Evolutionary conservation across 2,329 filamentous ascomycete species (phyloP).

Genomic region (Ustilaginoidea virens): DNA sequence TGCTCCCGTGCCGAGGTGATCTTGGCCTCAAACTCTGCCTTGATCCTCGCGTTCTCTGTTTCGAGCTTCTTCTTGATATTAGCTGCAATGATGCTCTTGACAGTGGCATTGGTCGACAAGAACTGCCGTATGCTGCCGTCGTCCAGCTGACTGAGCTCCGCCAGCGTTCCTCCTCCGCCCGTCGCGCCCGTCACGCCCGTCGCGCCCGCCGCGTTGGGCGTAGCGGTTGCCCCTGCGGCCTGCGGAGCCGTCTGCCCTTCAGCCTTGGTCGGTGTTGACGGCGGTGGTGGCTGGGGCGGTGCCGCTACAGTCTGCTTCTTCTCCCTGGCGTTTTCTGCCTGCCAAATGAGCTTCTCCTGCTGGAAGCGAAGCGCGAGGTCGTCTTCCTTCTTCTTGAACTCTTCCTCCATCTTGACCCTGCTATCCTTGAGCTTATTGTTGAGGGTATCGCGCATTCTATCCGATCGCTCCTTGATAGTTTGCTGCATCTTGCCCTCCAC

Average conservation of each 20-base stretch:
- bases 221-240: constrained; percentile 14
- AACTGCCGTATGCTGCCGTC: constrained; percentile 43
- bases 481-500: constrained; percentile 46
- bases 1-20: constrained; percentile 39
- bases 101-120: constrained; percentile 37
- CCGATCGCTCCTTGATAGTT: constrained; percentile 48
- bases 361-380: constrained; percentile 41
- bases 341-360: constrained; percentile 48
- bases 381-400: constrained; percentile 37
- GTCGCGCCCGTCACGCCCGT: constrained; percentile 13
- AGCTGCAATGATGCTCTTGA: constrained; percentile 40
- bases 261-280: constrained; percentile 6
- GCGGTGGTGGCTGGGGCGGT: constrained; percentile 6
- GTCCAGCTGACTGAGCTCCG: constrained; percentile 32
- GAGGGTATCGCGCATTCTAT: constrained; percentile 52
- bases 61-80: constrained; percentile 60
- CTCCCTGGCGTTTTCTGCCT: constrained; percentile 31
- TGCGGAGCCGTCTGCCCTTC: constrained; percentile 8
- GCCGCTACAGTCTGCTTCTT: constrained; percentile 11
- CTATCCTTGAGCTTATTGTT: constrained; percentile 59
- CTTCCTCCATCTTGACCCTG: constrained; percentile 33
- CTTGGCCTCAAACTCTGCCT: constrained; percentile 39
- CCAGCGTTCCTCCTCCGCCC: constrained; percentile 17
- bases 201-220: constrained; percentile 23
- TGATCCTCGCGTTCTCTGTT: constrained; percentile 44